Conservation (phyloP, 2,329 filamentous ascomycete genomes). For the Triangularia setosa region DNA sequence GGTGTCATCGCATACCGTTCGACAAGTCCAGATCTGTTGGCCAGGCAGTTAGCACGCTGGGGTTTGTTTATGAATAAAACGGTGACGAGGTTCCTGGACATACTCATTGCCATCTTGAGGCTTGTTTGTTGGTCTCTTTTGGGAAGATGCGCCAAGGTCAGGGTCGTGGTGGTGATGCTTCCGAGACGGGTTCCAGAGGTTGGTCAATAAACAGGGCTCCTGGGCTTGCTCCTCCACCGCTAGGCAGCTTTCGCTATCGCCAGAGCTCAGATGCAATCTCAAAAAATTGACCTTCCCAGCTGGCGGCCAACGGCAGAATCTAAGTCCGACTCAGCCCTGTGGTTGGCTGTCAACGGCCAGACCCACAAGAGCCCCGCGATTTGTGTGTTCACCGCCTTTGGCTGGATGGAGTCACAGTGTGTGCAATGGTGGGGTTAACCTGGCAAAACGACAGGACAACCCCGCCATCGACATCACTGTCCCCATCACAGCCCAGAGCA, state of each 20-base stretch:
- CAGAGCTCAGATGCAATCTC: slow-evolving; percentile 23
- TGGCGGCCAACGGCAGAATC: slow-evolving; percentile 25
- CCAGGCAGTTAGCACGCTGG: slow-evolving; percentile 19
- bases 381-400: slow-evolving; percentile 23
- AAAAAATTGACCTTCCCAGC: slow-evolving; percentile 24
- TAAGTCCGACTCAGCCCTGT: slow-evolving; percentile 22
- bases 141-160: slow-evolving; percentile 1
- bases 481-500: neutral
- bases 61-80: neutral
- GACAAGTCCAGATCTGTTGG: slow-evolving; percentile 72
- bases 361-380: slow-evolving; percentile 17
- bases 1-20: slow-evolving; percentile 58
- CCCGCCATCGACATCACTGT: slow-evolving; percentile 6
- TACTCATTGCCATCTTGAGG: slow-evolving; percentile 58
- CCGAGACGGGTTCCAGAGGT: neutral
- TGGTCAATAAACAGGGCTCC: slow-evolving; percentile 16
- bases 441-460: slow-evolving; percentile 6
- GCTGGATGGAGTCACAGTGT: slow-evolving; percentile 2
- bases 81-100: slow-evolving; percentile 27
- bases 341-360: slow-evolving; percentile 13
- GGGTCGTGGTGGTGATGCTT: neutral
- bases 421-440: slow-evolving; percentile 14
- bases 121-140: slow-evolving; percentile 5
- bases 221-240: slow-evolving; percentile 19
- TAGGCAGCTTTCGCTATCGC: slow-evolving; percentile 23